Percentiles rank a stretch among this genome's conserved stretches.
These are phyloP conservation scores for Triadica sebifera DNA, from an alignment of 345 rosid species.

Conservation along the genomic window DNA sequence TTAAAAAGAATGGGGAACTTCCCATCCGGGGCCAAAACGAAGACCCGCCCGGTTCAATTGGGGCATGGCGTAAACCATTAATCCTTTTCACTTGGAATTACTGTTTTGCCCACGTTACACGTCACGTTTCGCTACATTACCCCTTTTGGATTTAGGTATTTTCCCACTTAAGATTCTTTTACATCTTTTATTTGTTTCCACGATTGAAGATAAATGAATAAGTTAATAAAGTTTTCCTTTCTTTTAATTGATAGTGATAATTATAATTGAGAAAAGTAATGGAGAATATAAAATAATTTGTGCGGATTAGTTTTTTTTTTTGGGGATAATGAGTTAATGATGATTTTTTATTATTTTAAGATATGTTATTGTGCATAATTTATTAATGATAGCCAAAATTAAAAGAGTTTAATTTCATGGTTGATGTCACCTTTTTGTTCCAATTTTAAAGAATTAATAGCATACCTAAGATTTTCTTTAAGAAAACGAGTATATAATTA, in stretches of 20 bases:
- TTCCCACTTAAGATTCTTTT: not conserved
- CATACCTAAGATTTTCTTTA: not conserved
- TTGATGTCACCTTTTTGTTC: not conserved
- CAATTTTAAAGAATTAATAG: not conserved
- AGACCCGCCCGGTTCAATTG: constrained; percentile 28
- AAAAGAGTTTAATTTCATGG: not conserved
- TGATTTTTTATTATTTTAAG: constrained; percentile 5
- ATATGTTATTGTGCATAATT: not conserved
- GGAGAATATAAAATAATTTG: not conserved
- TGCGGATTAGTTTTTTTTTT: not conserved
- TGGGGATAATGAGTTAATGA: not conserved
- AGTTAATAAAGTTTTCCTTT: too few relatives aligned
- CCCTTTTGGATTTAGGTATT: not conserved
- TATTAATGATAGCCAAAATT: not conserved
- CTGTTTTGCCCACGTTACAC: not conserved
- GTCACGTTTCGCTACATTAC: not conserved
- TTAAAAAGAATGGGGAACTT: not conserved
- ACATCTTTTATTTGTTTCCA: too few relatives aligned
- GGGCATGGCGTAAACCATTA: constrained; percentile 1
- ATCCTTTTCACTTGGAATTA: not conserved
- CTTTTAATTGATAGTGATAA: too few relatives aligned
- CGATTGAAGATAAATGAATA: not conserved
- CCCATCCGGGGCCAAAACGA: constrained; percentile 18
- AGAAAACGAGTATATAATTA: too few relatives aligned
- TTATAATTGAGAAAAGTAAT: too few relatives aligned